Percentiles rank a stretch among this genome's conserved stretches.
Conservation (phyloP, 441 rosid genomes). For the Syzygium syzygioides region DNA sequence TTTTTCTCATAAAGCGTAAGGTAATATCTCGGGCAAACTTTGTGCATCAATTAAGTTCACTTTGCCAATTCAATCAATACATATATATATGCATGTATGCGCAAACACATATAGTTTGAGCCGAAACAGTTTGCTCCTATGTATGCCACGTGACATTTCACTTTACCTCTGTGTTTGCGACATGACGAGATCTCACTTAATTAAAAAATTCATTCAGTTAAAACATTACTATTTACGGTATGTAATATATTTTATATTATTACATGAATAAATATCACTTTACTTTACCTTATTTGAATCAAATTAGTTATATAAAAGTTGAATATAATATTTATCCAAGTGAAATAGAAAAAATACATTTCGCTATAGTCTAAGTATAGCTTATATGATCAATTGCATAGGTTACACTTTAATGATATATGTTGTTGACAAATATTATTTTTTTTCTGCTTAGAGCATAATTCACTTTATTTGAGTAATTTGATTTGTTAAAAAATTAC, state of each 20-base stretch:
- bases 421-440: not conserved
- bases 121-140: fast-evolving
- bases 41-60: not conserved
- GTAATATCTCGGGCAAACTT: not conserved
- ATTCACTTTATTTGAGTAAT: not conserved
- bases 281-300: not conserved
- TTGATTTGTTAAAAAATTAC: not conserved
- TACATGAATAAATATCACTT: not conserved
- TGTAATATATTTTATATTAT: not conserved
- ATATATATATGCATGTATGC: not conserved
- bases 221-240: not conserved
- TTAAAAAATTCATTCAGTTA: fast-evolving
- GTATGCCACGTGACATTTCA: fast-evolving
- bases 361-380: not conserved
- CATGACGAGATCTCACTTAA: fast-evolving
- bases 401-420: not conserved
- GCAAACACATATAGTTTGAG: not conserved
- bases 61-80: not conserved
- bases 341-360: not conserved
- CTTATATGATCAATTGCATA: not conserved
- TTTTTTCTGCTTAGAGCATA: not conserved
- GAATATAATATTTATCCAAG: not conserved
- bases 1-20: not conserved
- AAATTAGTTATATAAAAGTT: not conserved
- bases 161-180: fast-evolving